Conservation (phyloP, 139 green algal species). For the Chlorella sp. region DNA sequence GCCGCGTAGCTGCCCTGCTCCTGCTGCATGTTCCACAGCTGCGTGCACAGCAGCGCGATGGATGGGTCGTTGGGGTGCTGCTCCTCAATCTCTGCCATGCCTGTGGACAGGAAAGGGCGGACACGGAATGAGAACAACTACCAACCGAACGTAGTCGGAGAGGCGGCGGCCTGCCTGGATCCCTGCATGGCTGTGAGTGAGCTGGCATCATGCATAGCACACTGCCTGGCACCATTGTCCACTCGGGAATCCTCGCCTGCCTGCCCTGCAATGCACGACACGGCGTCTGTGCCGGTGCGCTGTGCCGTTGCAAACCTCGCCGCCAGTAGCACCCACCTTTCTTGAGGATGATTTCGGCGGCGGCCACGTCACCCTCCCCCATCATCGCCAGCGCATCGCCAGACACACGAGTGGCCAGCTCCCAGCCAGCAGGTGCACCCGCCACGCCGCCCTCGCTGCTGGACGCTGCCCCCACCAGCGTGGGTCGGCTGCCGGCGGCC, state of each 20-base stretch:
- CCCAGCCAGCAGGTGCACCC: conserved; percentile 5
- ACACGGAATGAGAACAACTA: too few species aligned
- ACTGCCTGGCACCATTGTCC: too few species aligned
- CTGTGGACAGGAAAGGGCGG: neutral
- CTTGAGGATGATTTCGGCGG: neutral
- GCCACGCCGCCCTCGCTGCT: neutral
- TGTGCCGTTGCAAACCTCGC: too few species aligned
- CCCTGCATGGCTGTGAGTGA: neutral
- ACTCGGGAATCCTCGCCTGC: too few species aligned
- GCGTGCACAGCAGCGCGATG: conserved; percentile 3
- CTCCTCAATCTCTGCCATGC: neutral
- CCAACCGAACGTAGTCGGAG: neutral
- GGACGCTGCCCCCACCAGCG: neutral
- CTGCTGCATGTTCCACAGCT: conserved; percentile 23
- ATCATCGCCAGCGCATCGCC: conserved; percentile 11
- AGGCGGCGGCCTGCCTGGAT: too few species aligned
- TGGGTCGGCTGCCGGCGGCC: too few species aligned
- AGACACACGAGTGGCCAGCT: neutral
- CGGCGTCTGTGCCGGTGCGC: too few species aligned
- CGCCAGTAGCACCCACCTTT: neutral
- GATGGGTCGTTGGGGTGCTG: conserved; percentile 14
- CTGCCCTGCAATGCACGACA: too few species aligned
- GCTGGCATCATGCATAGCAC: neutral
- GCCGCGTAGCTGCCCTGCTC: neutral
- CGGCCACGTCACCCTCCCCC: neutral